Conservation (phyloP, 192 early-diverging fungal genomes). For the Irineochytrium annulatum region DNA sequence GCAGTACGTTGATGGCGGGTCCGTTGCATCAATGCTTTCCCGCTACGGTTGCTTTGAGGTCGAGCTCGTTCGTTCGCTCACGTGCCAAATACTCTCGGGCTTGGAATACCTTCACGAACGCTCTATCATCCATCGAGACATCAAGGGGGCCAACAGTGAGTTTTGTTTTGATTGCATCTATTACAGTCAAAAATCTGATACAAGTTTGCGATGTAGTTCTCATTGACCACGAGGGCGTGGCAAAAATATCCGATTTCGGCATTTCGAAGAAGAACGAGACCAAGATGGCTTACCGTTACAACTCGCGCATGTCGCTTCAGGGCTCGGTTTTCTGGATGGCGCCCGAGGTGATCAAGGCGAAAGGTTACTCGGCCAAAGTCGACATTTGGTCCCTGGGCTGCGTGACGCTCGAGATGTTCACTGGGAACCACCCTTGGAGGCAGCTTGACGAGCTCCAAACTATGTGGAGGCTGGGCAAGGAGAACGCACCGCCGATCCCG, state of each 20-base stretch:
- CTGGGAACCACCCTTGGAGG: conserved; percentile 82
- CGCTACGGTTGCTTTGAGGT: conserved; percentile 88
- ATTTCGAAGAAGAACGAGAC: conserved; percentile 87
- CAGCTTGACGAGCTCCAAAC: conserved; percentile 54
- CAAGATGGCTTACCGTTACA: conserved; percentile 41
- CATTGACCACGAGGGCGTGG: conserved; percentile 86
- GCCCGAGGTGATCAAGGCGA: conserved; percentile 94
- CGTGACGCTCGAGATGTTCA: conserved; percentile 98
- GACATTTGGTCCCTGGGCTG: conserved; percentile 76
- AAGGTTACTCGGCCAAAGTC: conserved; percentile 81
- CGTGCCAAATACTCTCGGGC: conserved; percentile 87
- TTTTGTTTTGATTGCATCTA: not conserved
- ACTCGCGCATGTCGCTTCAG: conserved; percentile 70
- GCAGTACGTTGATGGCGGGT: conserved; percentile 97
- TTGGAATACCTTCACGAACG: conserved; percentile 91
- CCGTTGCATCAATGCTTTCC: conserved; percentile 78
- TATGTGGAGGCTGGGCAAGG: conserved; percentile 70
- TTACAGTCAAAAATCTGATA: not conserved
- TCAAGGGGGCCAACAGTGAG: conserved; percentile 88
- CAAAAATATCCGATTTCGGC: conserved; percentile 99
- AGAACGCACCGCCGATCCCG: conserved; percentile 77
- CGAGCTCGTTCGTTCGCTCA: conserved; percentile 74
- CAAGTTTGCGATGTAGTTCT: conserved; percentile 27
- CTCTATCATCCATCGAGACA: conserved; percentile 96
- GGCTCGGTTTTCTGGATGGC: conserved; percentile 99